Evolutionary conservation across 805 yeast genomes (phyloP), one percentile per base, ranked within the genome.

Genomic region (Starmerella powellii): DNA sequence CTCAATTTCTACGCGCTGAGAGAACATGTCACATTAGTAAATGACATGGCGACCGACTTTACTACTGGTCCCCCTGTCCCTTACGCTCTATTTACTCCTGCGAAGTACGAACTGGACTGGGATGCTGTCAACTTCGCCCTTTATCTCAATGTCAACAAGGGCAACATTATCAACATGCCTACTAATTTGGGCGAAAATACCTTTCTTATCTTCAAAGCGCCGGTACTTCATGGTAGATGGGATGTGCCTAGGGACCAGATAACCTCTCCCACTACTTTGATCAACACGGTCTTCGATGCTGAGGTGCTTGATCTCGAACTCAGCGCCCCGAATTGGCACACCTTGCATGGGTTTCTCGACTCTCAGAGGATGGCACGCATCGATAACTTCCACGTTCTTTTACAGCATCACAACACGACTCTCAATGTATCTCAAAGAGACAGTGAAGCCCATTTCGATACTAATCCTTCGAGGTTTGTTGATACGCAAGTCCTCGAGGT

Each of bases 261-360:
- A 13, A 46, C 52, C 4, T 53, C 60, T 8, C 48, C 56, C 3
- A 38, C 42, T 16, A 56, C 53, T n/a, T 38, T 46, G 2, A 48
- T 60, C 21, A 37, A 42, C 1, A 51, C 55, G 21, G 15, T 26
- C 2, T 16, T 61, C 6, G 18, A 33, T 34, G 52, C 94, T 0
- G 74, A 82, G 0, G 62, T 62, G 37, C 73, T 85, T 50, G 71
- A 77, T 37, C 54, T 91, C 36, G 63, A 72, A 1, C 58, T 87
- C 2, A 80, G 77, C 44, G 74, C 91, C 0, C 97, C 98, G 0
- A 80, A 88, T 1, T 91, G 97, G 95, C 93, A 85, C 55, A 87
- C 97, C 0, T 64, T 76, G 20, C 73, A 76, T 41, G 78, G 80
- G 37, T 88, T 88, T 50, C 58, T 82, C 63, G 69, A 70, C 36